Percentiles rank a stretch among this genome's conserved stretches.
Conservation (phyloP, 192 early-diverging fungal species). For the Rhizophagus clarus region DNA sequence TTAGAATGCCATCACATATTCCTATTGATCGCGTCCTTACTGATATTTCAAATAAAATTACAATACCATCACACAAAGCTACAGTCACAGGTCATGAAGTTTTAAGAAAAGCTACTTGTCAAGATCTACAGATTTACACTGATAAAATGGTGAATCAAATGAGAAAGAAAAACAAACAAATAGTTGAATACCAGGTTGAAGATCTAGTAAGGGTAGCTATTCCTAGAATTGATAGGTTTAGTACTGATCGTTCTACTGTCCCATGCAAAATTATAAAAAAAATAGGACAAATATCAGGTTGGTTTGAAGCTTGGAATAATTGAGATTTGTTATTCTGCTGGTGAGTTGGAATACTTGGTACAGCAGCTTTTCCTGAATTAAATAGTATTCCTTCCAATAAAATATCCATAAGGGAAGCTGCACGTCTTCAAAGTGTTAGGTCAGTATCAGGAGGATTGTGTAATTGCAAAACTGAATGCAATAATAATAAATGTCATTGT, state of each 20-base stretch:
- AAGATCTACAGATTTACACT: background rate
- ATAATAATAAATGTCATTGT: background rate
- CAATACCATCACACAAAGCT: too few relatives aligned
- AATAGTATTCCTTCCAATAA: background rate
- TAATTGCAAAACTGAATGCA: background rate
- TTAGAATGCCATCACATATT: too few relatives aligned
- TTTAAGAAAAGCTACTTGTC: background rate
- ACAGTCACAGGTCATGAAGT: background rate
- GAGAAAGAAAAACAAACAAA: background rate
- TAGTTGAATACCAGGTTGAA: background rate
- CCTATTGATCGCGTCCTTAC: too few relatives aligned
- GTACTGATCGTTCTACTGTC: background rate
- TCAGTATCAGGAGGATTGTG: background rate
- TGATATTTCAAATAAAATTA: too few relatives aligned
- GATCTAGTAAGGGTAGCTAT: background rate
- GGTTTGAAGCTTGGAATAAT: background rate
- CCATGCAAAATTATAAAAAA: background rate
- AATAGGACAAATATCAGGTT: background rate
- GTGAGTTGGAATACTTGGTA: background rate
- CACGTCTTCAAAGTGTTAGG: background rate
- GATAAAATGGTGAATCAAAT: slow-evolving; percentile 1
- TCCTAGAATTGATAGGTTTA: slow-evolving; percentile 2
- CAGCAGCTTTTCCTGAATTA: background rate
- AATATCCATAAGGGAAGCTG: background rate
- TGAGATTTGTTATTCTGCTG: background rate